A percentile compares a stretch with the other conserved stretches of the same genome.
Conservation (phyloP, 164 flowering plant species). For the Chloranthus sessilifolius region DNA sequence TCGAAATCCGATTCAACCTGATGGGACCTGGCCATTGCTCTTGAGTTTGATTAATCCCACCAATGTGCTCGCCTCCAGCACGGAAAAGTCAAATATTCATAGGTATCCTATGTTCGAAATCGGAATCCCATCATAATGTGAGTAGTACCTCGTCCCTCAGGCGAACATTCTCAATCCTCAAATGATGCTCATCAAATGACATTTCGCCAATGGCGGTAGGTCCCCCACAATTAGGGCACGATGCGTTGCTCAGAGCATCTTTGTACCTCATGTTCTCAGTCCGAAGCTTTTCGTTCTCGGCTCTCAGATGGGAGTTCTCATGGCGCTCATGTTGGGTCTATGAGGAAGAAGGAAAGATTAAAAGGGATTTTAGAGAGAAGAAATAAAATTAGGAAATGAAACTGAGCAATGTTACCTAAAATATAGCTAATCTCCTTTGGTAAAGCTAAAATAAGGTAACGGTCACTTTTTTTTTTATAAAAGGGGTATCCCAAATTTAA, state of each 20-base stretch:
- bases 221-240: slow-evolving; percentile 88
- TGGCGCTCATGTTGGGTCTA: slow-evolving; percentile 85
- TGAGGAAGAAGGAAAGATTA: background rate
- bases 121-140: too few species aligned
- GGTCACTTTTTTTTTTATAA: background rate
- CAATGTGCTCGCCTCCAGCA: too few species aligned
- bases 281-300: slow-evolving; percentile 80
- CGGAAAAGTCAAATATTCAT: too few species aligned
- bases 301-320: slow-evolving; percentile 63
- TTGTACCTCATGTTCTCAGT: slow-evolving; percentile 77
- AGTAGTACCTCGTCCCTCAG: slow-evolving; percentile 84
- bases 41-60: too few species aligned
- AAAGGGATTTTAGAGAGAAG: background rate
- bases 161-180: slow-evolving; percentile 80
- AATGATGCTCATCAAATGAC: slow-evolving; percentile 89
- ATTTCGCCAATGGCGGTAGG: slow-evolving; percentile 86
- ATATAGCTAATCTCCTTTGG: background rate
- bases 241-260: slow-evolving; percentile 64
- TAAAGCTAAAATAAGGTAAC: background rate
- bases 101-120: too few species aligned
- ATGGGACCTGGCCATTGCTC: too few species aligned
- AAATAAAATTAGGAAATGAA: background rate
- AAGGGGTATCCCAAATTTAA: too few species aligned
- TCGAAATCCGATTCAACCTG: too few species aligned
- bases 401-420: background rate